These are phyloP conservation scores for Salisapilia sapeloensis DNA, from an alignment of 352 stramenopile species.

Conservation along the genomic window DNA sequence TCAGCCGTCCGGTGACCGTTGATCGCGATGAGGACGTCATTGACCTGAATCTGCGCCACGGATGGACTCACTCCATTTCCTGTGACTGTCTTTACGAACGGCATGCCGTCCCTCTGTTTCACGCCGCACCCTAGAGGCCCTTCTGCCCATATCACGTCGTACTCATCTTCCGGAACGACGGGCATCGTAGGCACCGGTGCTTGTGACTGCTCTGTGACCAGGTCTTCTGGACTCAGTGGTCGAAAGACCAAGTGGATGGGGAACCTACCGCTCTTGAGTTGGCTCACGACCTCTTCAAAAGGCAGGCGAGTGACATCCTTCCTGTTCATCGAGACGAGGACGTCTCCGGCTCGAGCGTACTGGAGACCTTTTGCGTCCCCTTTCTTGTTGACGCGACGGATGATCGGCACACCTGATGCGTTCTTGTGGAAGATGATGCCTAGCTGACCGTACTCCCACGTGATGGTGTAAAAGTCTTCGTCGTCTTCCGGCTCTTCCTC, in stretches of 20 bases:
- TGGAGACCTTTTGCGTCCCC: constrained; percentile 34
- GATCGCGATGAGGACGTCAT: constrained; percentile 53
- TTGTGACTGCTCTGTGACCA: not conserved
- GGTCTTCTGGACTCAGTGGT: constrained; percentile 17
- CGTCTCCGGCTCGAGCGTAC: constrained; percentile 49
- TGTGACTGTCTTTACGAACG: constrained; percentile 50
- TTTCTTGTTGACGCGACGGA: constrained; percentile 62
- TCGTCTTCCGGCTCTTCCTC: constrained; percentile 39
- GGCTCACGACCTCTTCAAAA: constrained; percentile 52
- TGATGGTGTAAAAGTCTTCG: constrained; percentile 53
- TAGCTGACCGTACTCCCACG: constrained; percentile 42
- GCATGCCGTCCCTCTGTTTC: constrained; percentile 49
- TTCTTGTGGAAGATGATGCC: constrained; percentile 59
- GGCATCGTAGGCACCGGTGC: no score
- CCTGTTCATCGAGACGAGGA: constrained; percentile 54
- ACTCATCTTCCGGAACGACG: constrained; percentile 19
- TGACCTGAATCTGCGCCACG: constrained; percentile 41
- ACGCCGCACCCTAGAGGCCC: constrained; percentile 53
- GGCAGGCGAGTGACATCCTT: constrained; percentile 19
- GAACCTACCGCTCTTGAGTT: constrained; percentile 36
- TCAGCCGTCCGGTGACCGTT: constrained; percentile 55
- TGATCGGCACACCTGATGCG: constrained; percentile 26
- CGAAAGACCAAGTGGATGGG: constrained; percentile 52
- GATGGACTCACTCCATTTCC: constrained; percentile 32
- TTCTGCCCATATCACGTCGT: constrained; percentile 62